Evolutionary conservation across 2,329 filamentous ascomycete genomes (phyloP), one percentile per base, ranked within the genome.

Genomic region (Cordyceps tenuipes): DNA sequence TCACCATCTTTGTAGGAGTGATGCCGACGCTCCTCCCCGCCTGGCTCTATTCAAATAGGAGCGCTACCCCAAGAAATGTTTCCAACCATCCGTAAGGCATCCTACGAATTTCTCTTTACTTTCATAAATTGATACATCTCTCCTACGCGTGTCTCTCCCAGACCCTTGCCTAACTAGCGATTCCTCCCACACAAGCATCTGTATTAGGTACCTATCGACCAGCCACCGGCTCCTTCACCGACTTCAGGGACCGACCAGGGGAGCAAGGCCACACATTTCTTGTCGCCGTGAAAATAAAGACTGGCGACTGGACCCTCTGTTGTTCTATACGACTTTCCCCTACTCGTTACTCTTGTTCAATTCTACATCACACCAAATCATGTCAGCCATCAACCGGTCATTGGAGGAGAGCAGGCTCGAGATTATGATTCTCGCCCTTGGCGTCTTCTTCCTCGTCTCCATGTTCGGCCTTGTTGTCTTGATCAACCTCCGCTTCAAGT

Each of bases 371-470:
- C 47, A 58, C 31, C 43, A 46, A 19, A 49, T 36, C 46, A 61
- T 61, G 59, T 52, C 67, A 51, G 58, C 68, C 52, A 36, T 56
- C 48, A 60, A 62, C 26, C 66, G 62, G 34, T 64, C 66, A 39
- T 46, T 69, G 47, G 68, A 72, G n/a, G 63, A 68, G 39, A 68
- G 63, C 58, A 66, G 67, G 48, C 60, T 72, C 41, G 72, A 75
- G 63, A 72, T 75, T 49, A 55, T 70, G 43, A 63, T 73, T 29
- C 63, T 76, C 29, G 71, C 73, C 13, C 60, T 67, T 15, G 68
- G 66, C 13, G 68, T 72, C 49, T 63, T 75, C 41, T 47, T 71
- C 17, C 67, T 75, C 29, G 71, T 74, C 17, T 65, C 64, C 17
- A 62, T 71, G 7, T 64, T 76, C 17, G 67, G 66, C 23, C 61